phyloP scores from a whole-genome alignment of 495 filamentous ascomycete genomes.

The Trichocladium antarcticum region DNA sequence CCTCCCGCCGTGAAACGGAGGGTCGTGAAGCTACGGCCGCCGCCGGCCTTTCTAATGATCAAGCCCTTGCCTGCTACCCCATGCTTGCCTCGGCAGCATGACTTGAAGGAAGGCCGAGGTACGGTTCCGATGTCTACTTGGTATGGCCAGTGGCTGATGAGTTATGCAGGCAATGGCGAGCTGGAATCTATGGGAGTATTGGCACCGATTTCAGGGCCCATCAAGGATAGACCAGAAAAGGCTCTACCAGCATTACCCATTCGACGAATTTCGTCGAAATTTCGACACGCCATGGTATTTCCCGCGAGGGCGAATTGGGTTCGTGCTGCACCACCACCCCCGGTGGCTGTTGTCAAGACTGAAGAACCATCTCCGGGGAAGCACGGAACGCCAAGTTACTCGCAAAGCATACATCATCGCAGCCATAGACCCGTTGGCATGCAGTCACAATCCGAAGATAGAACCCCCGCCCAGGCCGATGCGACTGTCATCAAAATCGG shows the following conservation, averaged over 20 bases:
- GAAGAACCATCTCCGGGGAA: conserved; percentile 8
- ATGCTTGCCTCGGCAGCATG: neutral
- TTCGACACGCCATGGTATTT: conserved; percentile 4
- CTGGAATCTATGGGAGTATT: no score
- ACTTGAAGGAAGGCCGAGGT: neutral
- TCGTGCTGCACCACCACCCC: conserved; percentile 3
- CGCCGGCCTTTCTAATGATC: conserved; percentile 4
- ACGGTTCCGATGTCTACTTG: neutral
- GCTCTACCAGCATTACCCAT: conserved; percentile 7
- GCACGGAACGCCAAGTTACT: no score
- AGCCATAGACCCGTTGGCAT: conserved; percentile 3
- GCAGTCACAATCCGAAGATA: neutral
- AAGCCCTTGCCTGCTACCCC: conserved; percentile 10
- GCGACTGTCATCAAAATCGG: conserved; percentile 2
- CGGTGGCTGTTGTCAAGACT: conserved; percentile 24
- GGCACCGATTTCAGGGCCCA: no score
- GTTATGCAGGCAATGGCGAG: no score
- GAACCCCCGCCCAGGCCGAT: neutral
- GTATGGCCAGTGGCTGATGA: no score
- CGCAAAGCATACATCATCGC: no score
- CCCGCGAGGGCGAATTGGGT: conserved; percentile 7
- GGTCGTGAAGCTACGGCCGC: conserved; percentile 2
- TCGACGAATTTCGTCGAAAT: conserved; percentile 4
- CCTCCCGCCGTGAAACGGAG: neutral
- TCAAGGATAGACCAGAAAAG: no score